Base-by-base conservation (phyloP, 495 filamentous ascomycete genomes). In the Aspergillus taichungensis region DNA sequence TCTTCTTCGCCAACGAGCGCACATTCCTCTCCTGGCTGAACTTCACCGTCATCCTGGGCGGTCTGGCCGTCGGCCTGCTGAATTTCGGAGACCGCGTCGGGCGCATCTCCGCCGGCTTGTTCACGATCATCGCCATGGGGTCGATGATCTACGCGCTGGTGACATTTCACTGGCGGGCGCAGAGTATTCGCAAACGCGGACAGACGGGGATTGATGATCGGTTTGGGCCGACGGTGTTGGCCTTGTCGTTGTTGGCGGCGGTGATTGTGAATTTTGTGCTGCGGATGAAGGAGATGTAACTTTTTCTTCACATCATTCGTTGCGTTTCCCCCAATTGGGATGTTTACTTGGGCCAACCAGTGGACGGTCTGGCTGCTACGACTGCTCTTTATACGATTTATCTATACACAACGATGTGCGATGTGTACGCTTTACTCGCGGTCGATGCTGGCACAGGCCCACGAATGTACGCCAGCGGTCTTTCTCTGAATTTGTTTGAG, bases 1-100 rank as follows among this genome's bases (percentile, higher is more conserved):
- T 98, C 70, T 99, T 97, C 81, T 99, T 99, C 76, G 92, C 92
- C 64, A 97, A 97, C 73, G 92, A 99, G 73, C 89, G 92, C 42
- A 99, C 92, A 34, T 99, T 97, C 59, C 82, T 99, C 57, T 92
- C 86, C 60, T 99, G 94, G 94, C 85, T 99, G 54, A 97, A 97
- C 74, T 97, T 97, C 77, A 92, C 87, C 60, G 91, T 97, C 59
- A 90, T 99, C 64, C 81, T 99, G 34, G 92, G 92, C 56, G 90
- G 91, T 42, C 80, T 99, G 40, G 91, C 90, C 24, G 83, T 97
- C 45, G 92, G 94, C 42, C 86, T 99, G 49, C 78, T 99, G 50
- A 99, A 99, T 75, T 99, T 99, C 57, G 91, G 92, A 59, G 94
- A 99, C 66, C 81, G 79, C 42, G 77, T 92, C 39, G 90, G 90